Conservation (phyloP, 352 stramenopile genomes). For the Phytopythium mirpurense region DNA sequence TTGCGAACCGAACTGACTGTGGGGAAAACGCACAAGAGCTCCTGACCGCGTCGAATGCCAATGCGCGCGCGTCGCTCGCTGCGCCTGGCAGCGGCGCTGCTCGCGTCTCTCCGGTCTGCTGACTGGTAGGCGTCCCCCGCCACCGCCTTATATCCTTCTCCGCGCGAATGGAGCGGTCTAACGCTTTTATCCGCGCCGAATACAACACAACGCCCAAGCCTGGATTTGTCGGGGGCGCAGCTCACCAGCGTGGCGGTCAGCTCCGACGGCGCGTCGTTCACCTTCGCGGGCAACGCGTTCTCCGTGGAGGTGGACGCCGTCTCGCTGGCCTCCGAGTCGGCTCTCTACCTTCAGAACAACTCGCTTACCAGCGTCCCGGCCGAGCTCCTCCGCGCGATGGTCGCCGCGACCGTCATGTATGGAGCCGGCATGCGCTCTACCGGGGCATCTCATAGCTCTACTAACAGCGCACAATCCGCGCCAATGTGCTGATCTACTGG, state of each 20-base stretch:
- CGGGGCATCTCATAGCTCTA: background rate
- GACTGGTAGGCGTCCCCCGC: background rate
- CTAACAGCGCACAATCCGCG: background rate
- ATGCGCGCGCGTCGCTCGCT: background rate
- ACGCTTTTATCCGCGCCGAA: background rate
- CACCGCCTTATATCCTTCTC: background rate
- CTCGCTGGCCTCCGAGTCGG: constrained; percentile 23
- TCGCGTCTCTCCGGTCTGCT: background rate
- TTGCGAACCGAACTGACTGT: constrained; percentile 1
- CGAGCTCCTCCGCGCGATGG: constrained; percentile 36
- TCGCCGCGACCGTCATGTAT: constrained; percentile 33
- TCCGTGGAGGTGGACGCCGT: constrained; percentile 15
- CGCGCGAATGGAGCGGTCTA: background rate
- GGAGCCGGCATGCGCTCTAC: background rate
- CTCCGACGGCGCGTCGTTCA: constrained; percentile 17
- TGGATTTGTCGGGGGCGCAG: constrained; percentile 28
- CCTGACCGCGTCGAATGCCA: background rate
- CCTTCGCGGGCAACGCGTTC: constrained; percentile 16
- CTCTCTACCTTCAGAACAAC: constrained; percentile 48
- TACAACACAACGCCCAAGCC: constrained; percentile 11
- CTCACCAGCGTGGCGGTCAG: constrained; percentile 30
- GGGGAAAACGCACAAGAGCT: background rate
- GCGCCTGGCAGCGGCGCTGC: constrained; percentile 1
- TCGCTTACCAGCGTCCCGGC: constrained; percentile 30
- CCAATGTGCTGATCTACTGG: constrained; percentile 1